Conservation (phyloP, 2,329 filamentous ascomycete genomes). For the Talaromyces sp. region DNA sequence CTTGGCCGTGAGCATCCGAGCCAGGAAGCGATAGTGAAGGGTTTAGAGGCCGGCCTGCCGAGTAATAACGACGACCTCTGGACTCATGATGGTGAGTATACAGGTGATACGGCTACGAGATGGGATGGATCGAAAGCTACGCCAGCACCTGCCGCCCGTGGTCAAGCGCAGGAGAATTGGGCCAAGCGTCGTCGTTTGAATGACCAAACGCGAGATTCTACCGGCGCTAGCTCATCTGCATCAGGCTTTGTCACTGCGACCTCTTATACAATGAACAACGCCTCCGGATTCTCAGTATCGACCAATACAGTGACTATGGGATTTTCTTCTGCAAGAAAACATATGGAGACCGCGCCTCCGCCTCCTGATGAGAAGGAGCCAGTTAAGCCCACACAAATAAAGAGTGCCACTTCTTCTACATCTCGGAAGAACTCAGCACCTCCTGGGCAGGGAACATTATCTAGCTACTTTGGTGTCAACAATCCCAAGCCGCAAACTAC, state of each 20-base stretch:
- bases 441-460: slow-evolving; percentile 51
- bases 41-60: slow-evolving; percentile 45
- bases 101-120: slow-evolving; percentile 33
- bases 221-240: slow-evolving; percentile 16
- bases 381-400: not conserved
- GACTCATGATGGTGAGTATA: slow-evolving; percentile 59
- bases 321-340: slow-evolving; percentile 61
- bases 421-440: slow-evolving; percentile 19
- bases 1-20: slow-evolving; percentile 61
- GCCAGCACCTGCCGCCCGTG: slow-evolving; percentile 21
- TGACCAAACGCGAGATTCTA: slow-evolving; percentile 19
- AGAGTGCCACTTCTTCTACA: slow-evolving; percentile 8
- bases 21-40: slow-evolving; percentile 52
- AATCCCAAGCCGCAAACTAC: slow-evolving; percentile 18
- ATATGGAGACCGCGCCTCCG: slow-evolving; percentile 40
- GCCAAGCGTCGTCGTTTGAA: slow-evolving; percentile 31
- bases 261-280: slow-evolving; percentile 63
- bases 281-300: slow-evolving; percentile 34
- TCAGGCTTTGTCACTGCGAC: slow-evolving; percentile 30
- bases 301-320: slow-evolving; percentile 48
- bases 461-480: slow-evolving; percentile 48
- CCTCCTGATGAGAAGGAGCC: not conserved
- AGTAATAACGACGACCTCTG: slow-evolving; percentile 65
- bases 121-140: slow-evolving; percentile 35
- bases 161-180: slow-evolving; percentile 16